Evolutionary conservation across 495 filamentous ascomycete species (phyloP).

Genomic region (Darksidea phi): DNA sequence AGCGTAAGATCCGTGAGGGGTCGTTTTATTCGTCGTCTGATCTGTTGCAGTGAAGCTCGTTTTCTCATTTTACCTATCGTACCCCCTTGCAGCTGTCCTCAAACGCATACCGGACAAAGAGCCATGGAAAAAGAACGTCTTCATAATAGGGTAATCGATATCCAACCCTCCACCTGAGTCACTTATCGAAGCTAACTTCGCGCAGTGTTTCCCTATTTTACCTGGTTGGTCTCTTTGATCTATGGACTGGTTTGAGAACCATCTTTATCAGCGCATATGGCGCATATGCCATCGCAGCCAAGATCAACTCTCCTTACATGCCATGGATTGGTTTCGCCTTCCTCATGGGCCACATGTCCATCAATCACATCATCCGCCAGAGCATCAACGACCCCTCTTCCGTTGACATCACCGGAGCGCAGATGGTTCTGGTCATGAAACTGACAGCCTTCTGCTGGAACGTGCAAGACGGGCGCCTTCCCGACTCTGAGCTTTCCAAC

Average conservation of each 20-base stretch:
- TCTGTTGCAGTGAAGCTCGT: constrained; percentile 80
- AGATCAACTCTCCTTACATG: constrained; percentile 89
- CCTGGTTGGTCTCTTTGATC: constrained; percentile 87
- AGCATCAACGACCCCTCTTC: constrained; percentile 59
- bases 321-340: constrained; percentile 96
- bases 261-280: constrained; percentile 74
- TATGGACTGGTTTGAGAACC: constrained; percentile 84
- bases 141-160: constrained; percentile 67
- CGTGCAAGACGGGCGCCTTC: constrained; percentile 81
- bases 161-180: neutral
- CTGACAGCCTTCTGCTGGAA: constrained; percentile 98
- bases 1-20: constrained; percentile 58
- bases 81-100: constrained; percentile 82
- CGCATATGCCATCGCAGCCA: constrained; percentile 79
- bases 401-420: constrained; percentile 84
- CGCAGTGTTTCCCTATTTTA: constrained; percentile 77
- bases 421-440: constrained; percentile 99
- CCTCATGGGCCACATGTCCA: constrained; percentile 91
- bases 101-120: constrained; percentile 86
- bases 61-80: constrained; percentile 86
- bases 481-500: constrained; percentile 75
- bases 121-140: constrained; percentile 85
- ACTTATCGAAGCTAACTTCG: constrained; percentile 1
- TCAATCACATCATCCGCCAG: constrained; percentile 83
- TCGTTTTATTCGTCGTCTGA: constrained; percentile 25